Evolutionary conservation across 2,329 filamentous ascomycete species (phyloP), one percentile per base, ranked within the genome.

Genomic region (Cadophora gregata): DNA sequence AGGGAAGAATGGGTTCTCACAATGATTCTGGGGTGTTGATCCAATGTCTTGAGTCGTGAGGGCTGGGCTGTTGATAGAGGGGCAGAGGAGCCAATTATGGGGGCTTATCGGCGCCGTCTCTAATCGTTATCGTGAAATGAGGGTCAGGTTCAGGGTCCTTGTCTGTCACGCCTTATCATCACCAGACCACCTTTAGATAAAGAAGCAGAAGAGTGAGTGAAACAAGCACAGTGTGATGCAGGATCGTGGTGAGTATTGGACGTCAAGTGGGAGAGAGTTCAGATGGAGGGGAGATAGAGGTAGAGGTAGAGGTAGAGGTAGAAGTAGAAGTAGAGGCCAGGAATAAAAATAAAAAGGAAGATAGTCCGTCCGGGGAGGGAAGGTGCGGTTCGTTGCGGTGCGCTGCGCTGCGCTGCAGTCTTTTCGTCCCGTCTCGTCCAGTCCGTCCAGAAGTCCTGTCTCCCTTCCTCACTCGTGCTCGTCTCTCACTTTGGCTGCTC

Each of bases 251-350:
- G 24, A 31, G 16, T 25, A 31, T 60, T 60, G 83, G 80, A 76
- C 90, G 93, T 78, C 92, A 95, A 71, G 83, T 87, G 3, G 90
- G 27, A 53, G n/a, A 9, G 25, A 31, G 5, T 53, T 53, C 27
- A 58, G 55, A 58, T 8, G 33, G 27, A 38, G 55, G n/a, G n/a
- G 31, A 56, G n/a, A 16, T 42, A 36, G 31, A 21, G 4, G 42
- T 21, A 55, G 16, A 14, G 24, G 48, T 25, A 53, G 27, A 2
- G 38, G n/a, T n/a, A n/a, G 31, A 56, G n/a, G 38, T 42, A 36
- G 31, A 21, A 8, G 42, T 21, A 55, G 16, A 14, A 10, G 48
- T 25, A 53, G 27, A 2, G 38, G n/a, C n/a, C n/a, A n/a, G n/a
- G n/a, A n/a, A n/a, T n/a, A n/a, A n/a, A n/a, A 36, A 36, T 14